Percentiles rank a stretch among this genome's conserved stretches.
phyloP scores from a whole-genome alignment of 2,329 filamentous ascomycete genomes.

The Phialophora chinensis region DNA sequence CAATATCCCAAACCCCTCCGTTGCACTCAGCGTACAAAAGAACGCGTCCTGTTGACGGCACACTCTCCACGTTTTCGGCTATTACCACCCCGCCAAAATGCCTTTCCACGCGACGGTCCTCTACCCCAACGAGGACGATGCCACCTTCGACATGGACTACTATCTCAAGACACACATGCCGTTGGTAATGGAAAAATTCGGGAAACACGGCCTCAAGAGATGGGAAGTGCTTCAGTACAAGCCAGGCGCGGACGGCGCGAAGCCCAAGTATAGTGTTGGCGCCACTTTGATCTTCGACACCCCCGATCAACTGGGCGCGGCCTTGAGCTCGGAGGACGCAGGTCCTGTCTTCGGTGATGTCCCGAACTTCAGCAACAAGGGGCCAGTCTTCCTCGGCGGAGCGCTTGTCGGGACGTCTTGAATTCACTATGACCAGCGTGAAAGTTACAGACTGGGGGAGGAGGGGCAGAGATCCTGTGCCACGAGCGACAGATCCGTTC shows the following conservation, averaged over 20 bases:
- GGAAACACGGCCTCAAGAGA: slow-evolving; percentile 48
- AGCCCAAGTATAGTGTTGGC: slow-evolving; percentile 24
- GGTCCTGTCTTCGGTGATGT: slow-evolving; percentile 31
- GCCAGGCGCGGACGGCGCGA: slow-evolving; percentile 26
- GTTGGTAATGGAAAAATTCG: slow-evolving; percentile 51
- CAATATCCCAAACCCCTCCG: background rate
- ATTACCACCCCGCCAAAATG: slow-evolving; percentile 12
- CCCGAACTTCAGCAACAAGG: slow-evolving; percentile 32
- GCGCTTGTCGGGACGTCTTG: slow-evolving; percentile 21
- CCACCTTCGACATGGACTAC: slow-evolving; percentile 58
- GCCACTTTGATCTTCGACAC: slow-evolving; percentile 31
- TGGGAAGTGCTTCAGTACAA: slow-evolving; percentile 32
- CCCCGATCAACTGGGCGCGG: slow-evolving; percentile 27
- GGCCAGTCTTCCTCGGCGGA: slow-evolving; percentile 28
- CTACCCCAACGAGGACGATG: slow-evolving; percentile 51
- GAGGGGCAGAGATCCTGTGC: background rate
- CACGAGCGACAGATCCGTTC: background rate
- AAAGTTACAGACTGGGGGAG: background rate
- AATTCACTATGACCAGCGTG: background rate
- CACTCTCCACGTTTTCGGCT: background rate
- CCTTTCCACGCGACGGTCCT: slow-evolving; percentile 37
- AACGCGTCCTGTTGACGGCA: background rate
- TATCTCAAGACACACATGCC: slow-evolving; percentile 58
- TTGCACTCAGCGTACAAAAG: background rate
- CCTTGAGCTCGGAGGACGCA: slow-evolving; percentile 22